Conservation (phyloP, 208 protist genomes). For the Wallacemonas sp. region DNA sequence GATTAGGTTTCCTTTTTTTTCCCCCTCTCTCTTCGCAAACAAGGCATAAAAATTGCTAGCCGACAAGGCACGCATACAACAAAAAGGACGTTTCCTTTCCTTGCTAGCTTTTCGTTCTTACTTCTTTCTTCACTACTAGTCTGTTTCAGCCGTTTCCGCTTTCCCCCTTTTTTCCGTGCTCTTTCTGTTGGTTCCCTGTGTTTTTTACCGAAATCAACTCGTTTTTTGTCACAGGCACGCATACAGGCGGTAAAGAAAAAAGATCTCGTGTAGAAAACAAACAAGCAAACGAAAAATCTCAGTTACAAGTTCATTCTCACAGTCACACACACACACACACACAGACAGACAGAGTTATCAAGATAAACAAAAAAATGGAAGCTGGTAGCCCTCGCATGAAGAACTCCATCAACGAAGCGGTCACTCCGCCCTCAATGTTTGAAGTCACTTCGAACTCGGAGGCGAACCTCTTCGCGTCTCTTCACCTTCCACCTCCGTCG, state of each 20-base stretch:
- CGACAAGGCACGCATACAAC: neutral
- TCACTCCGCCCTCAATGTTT: too few relatives aligned
- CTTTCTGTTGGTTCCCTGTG: conserved; percentile 14
- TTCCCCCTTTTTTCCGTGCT: neutral
- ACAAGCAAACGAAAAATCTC: neutral
- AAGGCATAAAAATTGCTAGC: neutral
- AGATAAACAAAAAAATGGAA: neutral
- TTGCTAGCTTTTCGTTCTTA: too few relatives aligned
- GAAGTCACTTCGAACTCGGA: too few relatives aligned
- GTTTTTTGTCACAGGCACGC: neutral
- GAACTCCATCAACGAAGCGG: too few relatives aligned
- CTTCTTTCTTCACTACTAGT: neutral
- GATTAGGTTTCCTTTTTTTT: too few relatives aligned
- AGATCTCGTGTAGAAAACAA: too few relatives aligned
- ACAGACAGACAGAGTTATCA: neutral
- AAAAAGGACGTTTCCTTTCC: too few relatives aligned
- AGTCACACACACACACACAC: neutral
- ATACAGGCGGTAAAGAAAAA: neutral
- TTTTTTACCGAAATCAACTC: neutral
- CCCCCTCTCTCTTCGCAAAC: too few relatives aligned
- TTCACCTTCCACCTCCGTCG: too few relatives aligned
- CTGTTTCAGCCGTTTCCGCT: conserved; percentile 3
- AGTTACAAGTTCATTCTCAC: neutral
- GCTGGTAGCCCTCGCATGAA: neutral
- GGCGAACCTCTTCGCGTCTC: too few relatives aligned